Conservation (phyloP, 2,329 filamentous ascomycete genomes). For the Beauveria australis region DNA sequence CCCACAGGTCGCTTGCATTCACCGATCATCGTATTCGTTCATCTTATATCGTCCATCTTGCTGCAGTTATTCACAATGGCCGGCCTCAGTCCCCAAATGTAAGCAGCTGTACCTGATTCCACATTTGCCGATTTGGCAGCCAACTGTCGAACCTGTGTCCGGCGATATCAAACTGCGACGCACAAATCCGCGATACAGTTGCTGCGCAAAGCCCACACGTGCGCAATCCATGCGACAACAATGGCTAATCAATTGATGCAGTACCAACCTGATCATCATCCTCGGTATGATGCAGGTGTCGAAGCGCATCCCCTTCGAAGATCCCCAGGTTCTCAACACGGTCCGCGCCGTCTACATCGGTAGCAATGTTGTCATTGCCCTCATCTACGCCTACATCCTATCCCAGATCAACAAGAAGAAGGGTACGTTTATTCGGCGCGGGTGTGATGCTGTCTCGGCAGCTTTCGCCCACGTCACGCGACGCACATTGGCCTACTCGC, state of each 20-base stretch:
- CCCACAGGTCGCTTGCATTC: background rate
- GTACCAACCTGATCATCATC: slow-evolving; percentile 90
- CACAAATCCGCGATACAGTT: background rate
- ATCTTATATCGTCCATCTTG: background rate
- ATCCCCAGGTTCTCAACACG: slow-evolving; percentile 54
- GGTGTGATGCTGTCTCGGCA: background rate
- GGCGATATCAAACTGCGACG: background rate
- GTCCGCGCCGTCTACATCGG: slow-evolving; percentile 47
- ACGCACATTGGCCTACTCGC: background rate
- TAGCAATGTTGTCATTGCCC: slow-evolving; percentile 73
- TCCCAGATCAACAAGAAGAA: slow-evolving; percentile 90
- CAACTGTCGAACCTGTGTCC: background rate
- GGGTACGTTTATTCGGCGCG: slow-evolving; percentile 48
- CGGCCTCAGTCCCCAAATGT: slow-evolving; percentile 57
- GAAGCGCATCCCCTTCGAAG: slow-evolving; percentile 91
- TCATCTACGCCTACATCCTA: slow-evolving; percentile 80
- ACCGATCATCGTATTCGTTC: background rate
- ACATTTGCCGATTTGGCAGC: background rate
- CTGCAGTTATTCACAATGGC: slow-evolving; percentile 41
- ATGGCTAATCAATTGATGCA: slow-evolving; percentile 28
- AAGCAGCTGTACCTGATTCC: slow-evolving; percentile 21
- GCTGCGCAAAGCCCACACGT: background rate
- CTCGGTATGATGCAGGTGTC: slow-evolving; percentile 97
- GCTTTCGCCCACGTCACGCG: background rate
- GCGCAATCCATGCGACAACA: background rate